Conservation (phyloP, 108 stramenopile species). For the Cylindrotheca fusiformis region DNA sequence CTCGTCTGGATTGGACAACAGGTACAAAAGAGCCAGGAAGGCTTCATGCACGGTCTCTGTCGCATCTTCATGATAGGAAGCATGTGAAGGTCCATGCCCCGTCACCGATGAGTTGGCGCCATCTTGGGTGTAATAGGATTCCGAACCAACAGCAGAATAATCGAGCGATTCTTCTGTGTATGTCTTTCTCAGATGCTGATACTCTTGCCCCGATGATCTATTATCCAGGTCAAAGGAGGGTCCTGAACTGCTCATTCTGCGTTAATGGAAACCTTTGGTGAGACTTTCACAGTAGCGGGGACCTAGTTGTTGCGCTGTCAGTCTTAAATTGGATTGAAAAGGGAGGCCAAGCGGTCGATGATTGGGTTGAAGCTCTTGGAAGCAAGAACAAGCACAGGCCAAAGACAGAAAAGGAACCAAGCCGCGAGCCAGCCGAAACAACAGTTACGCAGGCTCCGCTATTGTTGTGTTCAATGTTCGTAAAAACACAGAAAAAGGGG, state of each 20-base stretch:
- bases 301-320: no score
- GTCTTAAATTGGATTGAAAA: no score
- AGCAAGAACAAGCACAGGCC: no score
- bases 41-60: slow-evolving; percentile 71
- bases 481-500: no score
- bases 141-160: slow-evolving; percentile 20
- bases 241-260: neutral
- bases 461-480: no score
- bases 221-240: neutral
- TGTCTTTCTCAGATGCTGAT: neutral
- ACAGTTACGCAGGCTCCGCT: no score
- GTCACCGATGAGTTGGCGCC: slow-evolving; percentile 25
- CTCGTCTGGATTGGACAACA: slow-evolving; percentile 72
- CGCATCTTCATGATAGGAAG: slow-evolving; percentile 41
- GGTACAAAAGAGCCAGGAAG: slow-evolving; percentile 64
- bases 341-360: no score
- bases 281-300: no score
- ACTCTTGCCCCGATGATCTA: neutral
- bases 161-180: slow-evolving; percentile 14
- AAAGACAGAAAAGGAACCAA: no score
- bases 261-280: no score
- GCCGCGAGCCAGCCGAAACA: no score
- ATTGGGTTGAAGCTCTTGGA: no score
- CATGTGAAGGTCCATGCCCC: slow-evolving; percentile 3
- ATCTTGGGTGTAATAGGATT: slow-evolving; percentile 19